Base-by-base conservation (phyloP, 768 basidiomycete genomes). In the Mycena alexandri region DNA sequence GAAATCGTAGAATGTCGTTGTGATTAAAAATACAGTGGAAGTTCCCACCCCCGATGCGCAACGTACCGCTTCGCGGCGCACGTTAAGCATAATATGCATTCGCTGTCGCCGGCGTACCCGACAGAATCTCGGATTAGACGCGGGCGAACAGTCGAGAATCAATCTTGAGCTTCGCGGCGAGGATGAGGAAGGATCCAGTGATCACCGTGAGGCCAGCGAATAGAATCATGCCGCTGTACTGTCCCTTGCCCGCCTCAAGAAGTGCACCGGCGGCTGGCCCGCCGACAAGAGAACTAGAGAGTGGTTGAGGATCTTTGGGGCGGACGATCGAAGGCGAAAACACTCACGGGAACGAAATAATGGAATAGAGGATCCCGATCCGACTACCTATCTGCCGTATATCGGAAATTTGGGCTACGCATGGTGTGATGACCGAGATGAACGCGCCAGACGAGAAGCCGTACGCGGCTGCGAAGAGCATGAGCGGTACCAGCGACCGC, bases 261-360 rank as follows among this genome's bases (percentile, higher is more conserved):
- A 93, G 78, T 12, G 83, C 84, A 0, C 91, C 91, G 14, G 88
- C 90, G 14, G 83, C 82, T 2, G 91, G 91, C 2, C 87, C 88
- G 12, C 91, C 90, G 33, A 89, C 76, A 22, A 92, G 80, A 1
- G 90, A 84, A 29, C 91, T 92, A 63, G 24, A 34, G 34, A 55
- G 47, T 41, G 14, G 12, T n/a, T 72, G 10, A 67, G 61, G 51
- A n/a, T 52, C 14, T 46, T 41, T 25, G 13, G 51, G 19, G 10
- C 3, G 44, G 41, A 51, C 25, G 47, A 11, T 66, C 41, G 59
- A 24, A 48, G 53, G 14, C 66, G 54, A 55, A n/a, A 19, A 43
- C 6, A 90, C 91, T 83, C 77, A 93, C 90, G 90, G 89, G 43
- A 92, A 81, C 0, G 91, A 88, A 22, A 91, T 86, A 16, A 90